Percentiles rank a stretch among this genome's conserved stretches.
Conservation (phyloP, 2,329 filamentous ascomycete species). For the Aciculosporium take region DNA sequence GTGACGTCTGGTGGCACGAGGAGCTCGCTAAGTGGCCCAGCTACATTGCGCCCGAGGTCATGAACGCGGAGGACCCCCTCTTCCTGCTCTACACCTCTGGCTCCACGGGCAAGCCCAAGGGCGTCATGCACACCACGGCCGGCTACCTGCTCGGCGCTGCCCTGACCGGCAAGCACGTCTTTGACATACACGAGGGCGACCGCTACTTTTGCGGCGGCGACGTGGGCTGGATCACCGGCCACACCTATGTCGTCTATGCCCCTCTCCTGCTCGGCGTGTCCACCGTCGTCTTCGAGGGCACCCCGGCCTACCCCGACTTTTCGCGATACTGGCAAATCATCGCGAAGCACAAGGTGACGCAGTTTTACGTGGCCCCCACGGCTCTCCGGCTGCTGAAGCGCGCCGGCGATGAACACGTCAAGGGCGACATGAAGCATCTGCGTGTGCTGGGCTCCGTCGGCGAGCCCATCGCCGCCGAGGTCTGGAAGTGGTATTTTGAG, state of each 20-base stretch:
- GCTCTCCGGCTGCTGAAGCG: slow-evolving; percentile 88
- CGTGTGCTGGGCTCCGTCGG: slow-evolving; percentile 88
- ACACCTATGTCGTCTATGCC: slow-evolving; percentile 96
- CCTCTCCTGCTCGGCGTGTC: slow-evolving; percentile 84
- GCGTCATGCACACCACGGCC: slow-evolving; percentile 92
- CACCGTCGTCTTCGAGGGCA: slow-evolving; percentile 95
- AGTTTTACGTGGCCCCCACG: slow-evolving; percentile 97
- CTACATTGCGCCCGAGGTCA: slow-evolving; percentile 77
- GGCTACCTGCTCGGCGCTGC: slow-evolving; percentile 93
- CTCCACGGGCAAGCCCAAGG: slow-evolving; percentile 97
- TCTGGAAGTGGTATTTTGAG: slow-evolving; percentile 99
- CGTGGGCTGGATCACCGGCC: slow-evolving; percentile 97
- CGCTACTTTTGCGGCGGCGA: slow-evolving; percentile 96
- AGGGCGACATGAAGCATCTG: slow-evolving; percentile 76
- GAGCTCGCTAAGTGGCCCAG: slow-evolving; percentile 92
- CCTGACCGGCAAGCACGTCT: slow-evolving; percentile 93
- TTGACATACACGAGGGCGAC: slow-evolving; percentile 90
- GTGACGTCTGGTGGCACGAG: slow-evolving; percentile 97
- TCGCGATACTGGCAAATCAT: slow-evolving; percentile 98
- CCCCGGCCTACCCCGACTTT: slow-evolving; percentile 93
- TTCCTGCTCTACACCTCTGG: slow-evolving; percentile 98
- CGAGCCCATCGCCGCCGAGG: slow-evolving; percentile 92
- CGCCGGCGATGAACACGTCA: slow-evolving; percentile 84
- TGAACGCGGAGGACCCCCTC: slow-evolving; percentile 89
- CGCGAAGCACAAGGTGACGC: slow-evolving; percentile 84